phyloP scores from a whole-genome alignment of 2,329 filamentous ascomycete genomes.

The Phialophora macrospora region DNA sequence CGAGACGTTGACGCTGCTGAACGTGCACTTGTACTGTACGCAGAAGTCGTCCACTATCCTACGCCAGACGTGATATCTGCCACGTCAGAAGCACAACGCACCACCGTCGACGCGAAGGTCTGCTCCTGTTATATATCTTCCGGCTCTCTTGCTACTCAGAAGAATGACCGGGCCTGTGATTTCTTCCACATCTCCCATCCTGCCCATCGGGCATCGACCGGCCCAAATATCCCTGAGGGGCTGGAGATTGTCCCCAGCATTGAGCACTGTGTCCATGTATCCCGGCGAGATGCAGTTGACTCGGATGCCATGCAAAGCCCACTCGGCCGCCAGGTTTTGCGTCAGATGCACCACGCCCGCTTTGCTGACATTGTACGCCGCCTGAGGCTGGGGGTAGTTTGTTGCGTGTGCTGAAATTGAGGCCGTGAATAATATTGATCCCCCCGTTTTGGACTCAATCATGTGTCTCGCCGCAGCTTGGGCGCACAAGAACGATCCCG shows the following conservation, averaged over 20 bases:
- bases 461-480: slow-evolving; percentile 63
- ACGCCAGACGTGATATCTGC: neutral
- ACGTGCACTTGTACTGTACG: neutral
- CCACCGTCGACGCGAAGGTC: slow-evolving; percentile 70
- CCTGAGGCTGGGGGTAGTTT: slow-evolving; percentile 66
- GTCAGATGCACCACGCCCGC: slow-evolving; percentile 68
- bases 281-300: slow-evolving; percentile 74
- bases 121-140: slow-evolving; percentile 70
- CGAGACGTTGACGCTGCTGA: neutral
- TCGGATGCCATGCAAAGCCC: slow-evolving; percentile 71
- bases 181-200: slow-evolving; percentile 69
- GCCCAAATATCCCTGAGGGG: slow-evolving; percentile 62
- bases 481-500: slow-evolving; percentile 71
- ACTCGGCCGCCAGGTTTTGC: slow-evolving; percentile 71
- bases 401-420: slow-evolving; percentile 63
- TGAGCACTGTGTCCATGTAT: slow-evolving; percentile 78
- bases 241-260: slow-evolving; percentile 65
- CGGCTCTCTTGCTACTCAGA: slow-evolving; percentile 62
- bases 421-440: slow-evolving; percentile 68
- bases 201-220: slow-evolving; percentile 64
- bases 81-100: slow-evolving; percentile 37
- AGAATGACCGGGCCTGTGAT: slow-evolving; percentile 66
- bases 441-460: slow-evolving; percentile 63
- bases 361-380: slow-evolving; percentile 74
- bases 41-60: neutral